Base-by-base conservation (phyloP, 345 rosid genomes). In the Murraya paniculata region DNA sequence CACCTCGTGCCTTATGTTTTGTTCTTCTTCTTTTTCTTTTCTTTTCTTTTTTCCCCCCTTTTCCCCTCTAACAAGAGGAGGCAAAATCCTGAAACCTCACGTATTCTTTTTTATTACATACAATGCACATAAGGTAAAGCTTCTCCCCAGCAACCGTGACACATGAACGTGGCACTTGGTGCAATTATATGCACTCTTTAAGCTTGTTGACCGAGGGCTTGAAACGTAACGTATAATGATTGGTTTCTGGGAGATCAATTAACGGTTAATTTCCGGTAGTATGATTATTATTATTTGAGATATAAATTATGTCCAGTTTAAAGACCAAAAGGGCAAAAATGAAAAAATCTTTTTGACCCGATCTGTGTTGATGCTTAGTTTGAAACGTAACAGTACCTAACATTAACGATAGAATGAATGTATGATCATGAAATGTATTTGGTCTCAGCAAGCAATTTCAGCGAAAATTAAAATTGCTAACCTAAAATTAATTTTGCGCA, bases 51-150 rank as follows among this genome's bases (percentile, higher is more conserved):
- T 33, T 33, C 4, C 4, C 4, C 1, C 16, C 1, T 22, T 33
- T 57, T 7, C 58, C 50, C 27, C 64, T 11, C 76, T 14, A 33
- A 18, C 58, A 39, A 39, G 39, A 62, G 14, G 68, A 74, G 60
- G 41, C 71, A 78, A 64, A 76, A 66, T 78, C 73, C 77, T 30
- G 60, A 71, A 64, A 77, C 73, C 62, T 62, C 73, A 73, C 77
- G 73, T 56, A 10, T 64, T 19, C 68, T 21, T 59, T 4, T 5
- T 27, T 14, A 14, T 5, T 11, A 14, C 8, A 60, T 16, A 11
- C 50, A 11, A 45, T 13, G 13, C 50, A 45, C 50, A 45, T 3
- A 45, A 45, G 50, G 16, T 14, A 45, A 14, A 45, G 18, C 50
- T 2, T 25, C 24, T 11, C 30, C 19, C 19, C 67, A 6, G 72